A percentile compares a stretch with the other conserved stretches of the same genome.
Conservation (phyloP, 495 filamentous ascomycete genomes). For the Neurospora sp. region DNA sequence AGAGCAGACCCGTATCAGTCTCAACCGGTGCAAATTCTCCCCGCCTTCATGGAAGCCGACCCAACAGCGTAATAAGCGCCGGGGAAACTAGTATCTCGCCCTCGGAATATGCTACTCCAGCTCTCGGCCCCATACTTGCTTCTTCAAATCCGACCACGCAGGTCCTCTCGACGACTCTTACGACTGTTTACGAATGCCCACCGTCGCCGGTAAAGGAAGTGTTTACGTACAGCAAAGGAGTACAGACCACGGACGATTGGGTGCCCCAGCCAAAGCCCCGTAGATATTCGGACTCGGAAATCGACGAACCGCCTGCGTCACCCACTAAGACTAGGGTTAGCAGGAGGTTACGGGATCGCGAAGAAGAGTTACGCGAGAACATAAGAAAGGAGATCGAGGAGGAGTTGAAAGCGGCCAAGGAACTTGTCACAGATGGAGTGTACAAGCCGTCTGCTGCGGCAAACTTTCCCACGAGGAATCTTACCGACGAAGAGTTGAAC, state of each 20-base stretch:
- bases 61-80: conserved; percentile 72
- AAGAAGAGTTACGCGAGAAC: conserved; percentile 80
- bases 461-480: conserved; percentile 69
- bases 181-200: conserved; percentile 65
- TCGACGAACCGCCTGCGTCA: conserved; percentile 40
- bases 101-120: conserved; percentile 41
- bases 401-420: conserved; percentile 63
- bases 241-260: conserved; percentile 69
- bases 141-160: conserved; percentile 19
- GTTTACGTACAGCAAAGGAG: conserved; percentile 89
- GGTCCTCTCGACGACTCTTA: conserved; percentile 53
- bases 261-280: conserved; percentile 41
- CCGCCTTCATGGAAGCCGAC: conserved; percentile 61
- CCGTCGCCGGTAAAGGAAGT: conserved; percentile 67
- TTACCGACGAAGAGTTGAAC: conserved; percentile 78
- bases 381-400: conserved; percentile 86
- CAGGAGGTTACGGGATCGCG: conserved; percentile 64
- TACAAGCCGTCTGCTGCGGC: conserved; percentile 31
- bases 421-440: conserved; percentile 43
- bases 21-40: conserved; percentile 55
- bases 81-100: conserved; percentile 61
- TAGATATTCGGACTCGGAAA: conserved; percentile 49
- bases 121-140: conserved; percentile 24
- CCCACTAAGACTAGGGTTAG: conserved; percentile 55
- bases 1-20: conserved; percentile 62